Conservation (phyloP, 805 yeast genomes). For the Sungouiozyma ichnusensis region DNA sequence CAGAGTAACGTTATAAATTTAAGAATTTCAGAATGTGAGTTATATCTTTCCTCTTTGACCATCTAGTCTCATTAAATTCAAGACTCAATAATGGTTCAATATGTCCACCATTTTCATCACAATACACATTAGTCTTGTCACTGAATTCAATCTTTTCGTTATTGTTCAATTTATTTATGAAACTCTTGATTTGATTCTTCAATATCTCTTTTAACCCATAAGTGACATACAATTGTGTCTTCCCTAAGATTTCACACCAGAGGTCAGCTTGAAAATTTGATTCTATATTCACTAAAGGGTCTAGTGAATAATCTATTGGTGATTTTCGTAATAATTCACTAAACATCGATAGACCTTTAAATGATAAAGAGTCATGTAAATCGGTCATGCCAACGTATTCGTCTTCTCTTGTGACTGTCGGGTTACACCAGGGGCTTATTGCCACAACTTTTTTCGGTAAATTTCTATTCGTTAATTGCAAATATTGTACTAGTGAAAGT, state of each 20-base stretch:
- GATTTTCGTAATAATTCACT: neutral
- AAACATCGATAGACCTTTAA: conserved; percentile 6
- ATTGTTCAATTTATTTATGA: conserved; percentile 5
- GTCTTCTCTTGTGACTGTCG: conserved; percentile 5
- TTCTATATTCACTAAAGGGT: conserved; percentile 14
- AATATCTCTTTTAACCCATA: conserved; percentile 20
- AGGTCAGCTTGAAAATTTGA: conserved; percentile 8
- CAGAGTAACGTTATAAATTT: neutral
- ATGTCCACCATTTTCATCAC: conserved; percentile 12
- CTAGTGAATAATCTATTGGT: neutral
- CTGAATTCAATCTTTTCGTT: conserved; percentile 2
- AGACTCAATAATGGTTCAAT: conserved; percentile 8
- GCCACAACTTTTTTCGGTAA: conserved; percentile 16
- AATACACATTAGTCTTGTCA: conserved; percentile 1
- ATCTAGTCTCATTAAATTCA: conserved; percentile 3
- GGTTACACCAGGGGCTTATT: conserved; percentile 23
- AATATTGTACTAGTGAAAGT: conserved; percentile 10
- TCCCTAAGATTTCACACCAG: conserved; percentile 11
- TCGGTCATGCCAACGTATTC: conserved; percentile 1
- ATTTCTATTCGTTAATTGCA: conserved; percentile 1
- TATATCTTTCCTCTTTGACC: conserved; percentile 4
- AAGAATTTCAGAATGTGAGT: conserved; percentile 5
- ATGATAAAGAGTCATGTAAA: conserved; percentile 9
- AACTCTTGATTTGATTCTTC: conserved; percentile 9
- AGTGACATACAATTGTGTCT: conserved; percentile 8